Base-by-base conservation (phyloP, 2,329 filamentous ascomycete species). In the Diaporthe nobilis region DNA sequence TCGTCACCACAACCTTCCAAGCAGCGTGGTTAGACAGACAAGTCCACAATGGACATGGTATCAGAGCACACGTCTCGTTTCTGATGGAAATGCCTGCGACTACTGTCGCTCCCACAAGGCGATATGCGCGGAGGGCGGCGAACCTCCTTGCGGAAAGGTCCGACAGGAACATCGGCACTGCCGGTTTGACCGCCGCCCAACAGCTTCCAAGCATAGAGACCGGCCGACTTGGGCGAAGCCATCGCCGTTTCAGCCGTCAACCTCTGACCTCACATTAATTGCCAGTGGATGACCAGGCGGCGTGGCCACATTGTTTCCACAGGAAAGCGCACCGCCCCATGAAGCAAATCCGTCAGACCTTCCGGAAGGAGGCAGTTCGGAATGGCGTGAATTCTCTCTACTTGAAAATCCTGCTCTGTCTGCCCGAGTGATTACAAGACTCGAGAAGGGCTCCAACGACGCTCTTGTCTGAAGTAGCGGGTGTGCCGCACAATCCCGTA, bases 401-500 rank as follows among this genome's bases (percentile, higher is more conserved):
- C 20, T 6, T 7, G 31, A 5, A 10, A 22, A 34, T n/a, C 4
- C 31, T 12, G 22, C 57, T 4, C 34, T 60, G 10, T 60, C 57
- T 37, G 57, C 37, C 31, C 57, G 31, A 22, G 31, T 60, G 13
- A 22, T 39, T 31, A 60, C 57, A 17, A 60, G 31, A 9, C 10
- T 60, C 3, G 57, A n/a, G 31, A 60, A 60, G 57, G 57, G 57
- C 31, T 39, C 57, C 31, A 60, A 39, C 57, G 57, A 60, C n/a
- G 57, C 57, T 17, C 57, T 7, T 60, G 10, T 60, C 57, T n/a
- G 31, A 60, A 37, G 57, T 37, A 34, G 57, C 57, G 31, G 57
- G 20, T n/a, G 31, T 60, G 20, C 34, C 17, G 31, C 55, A 58
- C 2, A 58, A 58, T 37, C 15, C 31, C 17, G 31, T 20, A 34